These are phyloP conservation scores for Leucosporidium yakuticum DNA, from an alignment of 768 basidiomycete genomes.

Conservation along the genomic window DNA sequence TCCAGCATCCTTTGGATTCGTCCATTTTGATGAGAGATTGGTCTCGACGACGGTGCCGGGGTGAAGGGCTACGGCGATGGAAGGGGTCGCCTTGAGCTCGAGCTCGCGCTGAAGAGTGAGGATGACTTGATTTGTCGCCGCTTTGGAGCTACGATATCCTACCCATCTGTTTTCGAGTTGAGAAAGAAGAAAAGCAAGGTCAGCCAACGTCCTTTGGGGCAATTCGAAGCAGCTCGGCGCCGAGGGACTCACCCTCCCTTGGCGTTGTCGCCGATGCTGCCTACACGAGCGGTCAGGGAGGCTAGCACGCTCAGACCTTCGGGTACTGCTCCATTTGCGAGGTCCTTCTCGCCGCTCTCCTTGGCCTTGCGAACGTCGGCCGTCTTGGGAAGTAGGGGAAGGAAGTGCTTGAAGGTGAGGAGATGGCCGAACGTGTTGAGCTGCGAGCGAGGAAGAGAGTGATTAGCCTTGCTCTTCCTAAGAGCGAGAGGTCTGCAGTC, in stretches of 20 bases:
- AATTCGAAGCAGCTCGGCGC: conserved; percentile 14
- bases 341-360: conserved; percentile 37
- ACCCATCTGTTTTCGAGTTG: conserved; percentile 16
- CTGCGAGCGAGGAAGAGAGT: not conserved
- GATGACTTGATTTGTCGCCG: conserved; percentile 47
- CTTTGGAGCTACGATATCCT: conserved; percentile 44
- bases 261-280: conserved; percentile 45
- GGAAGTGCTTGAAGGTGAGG: conserved; percentile 48
- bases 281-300: conserved; percentile 46
- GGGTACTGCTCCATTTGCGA: conserved; percentile 41
- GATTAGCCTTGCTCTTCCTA: not conserved
- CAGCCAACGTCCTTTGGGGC: conserved; percentile 41
- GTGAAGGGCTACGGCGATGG: conserved; percentile 42
- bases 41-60: conserved; percentile 36
- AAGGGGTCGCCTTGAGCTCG: conserved; percentile 29
- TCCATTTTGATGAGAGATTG: conserved; percentile 31
- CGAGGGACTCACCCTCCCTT: conserved; percentile 41
- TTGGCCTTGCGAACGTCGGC: conserved; percentile 36
- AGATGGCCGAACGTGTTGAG: conserved; percentile 49
- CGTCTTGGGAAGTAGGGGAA: conserved; percentile 44
- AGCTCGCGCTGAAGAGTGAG: conserved; percentile 46
- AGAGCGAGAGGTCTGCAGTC: not conserved
- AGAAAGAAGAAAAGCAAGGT: not conserved
- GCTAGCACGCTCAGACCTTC: conserved; percentile 41
- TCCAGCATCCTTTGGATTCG: conserved; percentile 39